These are phyloP conservation scores for Backusella psychrophila DNA, from an alignment of 192 early-diverging fungal species.

Conservation along the genomic window DNA sequence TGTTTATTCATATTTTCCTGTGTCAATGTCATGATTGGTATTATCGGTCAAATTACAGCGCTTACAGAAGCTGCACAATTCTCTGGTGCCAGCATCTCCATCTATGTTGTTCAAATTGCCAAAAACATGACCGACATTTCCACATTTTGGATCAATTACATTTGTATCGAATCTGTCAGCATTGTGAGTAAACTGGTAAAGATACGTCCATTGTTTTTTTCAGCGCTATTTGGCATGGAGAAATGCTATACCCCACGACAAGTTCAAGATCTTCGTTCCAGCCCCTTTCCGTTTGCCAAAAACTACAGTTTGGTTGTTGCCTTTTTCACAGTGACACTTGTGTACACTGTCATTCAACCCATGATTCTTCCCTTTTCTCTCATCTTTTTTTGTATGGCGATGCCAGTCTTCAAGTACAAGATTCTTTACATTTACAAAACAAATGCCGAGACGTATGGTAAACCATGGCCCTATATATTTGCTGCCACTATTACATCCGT, in stretches of 20 bases:
- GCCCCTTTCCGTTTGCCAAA: constrained; percentile 55
- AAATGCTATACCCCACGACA: constrained; percentile 63
- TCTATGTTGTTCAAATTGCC: constrained; percentile 24
- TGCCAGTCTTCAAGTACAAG: constrained; percentile 69
- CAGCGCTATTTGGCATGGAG: constrained; percentile 34
- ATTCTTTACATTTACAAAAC: constrained; percentile 73
- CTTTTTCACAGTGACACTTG: constrained; percentile 65
- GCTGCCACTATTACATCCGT: constrained; percentile 57
- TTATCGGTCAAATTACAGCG: constrained; percentile 24
- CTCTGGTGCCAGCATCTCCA: neutral
- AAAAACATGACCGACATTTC: constrained; percentile 45
- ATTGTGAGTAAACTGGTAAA: constrained; percentile 68
- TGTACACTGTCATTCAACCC: constrained; percentile 71
- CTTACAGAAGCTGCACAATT: neutral
- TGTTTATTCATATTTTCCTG: constrained; percentile 69
- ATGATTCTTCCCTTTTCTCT: constrained; percentile 66
- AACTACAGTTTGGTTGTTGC: constrained; percentile 65
- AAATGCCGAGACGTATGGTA: constrained; percentile 67
- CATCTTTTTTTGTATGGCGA: constrained; percentile 60
- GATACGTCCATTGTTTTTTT: constrained; percentile 48
- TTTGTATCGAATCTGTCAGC: constrained; percentile 61
- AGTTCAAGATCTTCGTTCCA: constrained; percentile 48
- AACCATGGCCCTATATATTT: constrained; percentile 66
- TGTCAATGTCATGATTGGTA: constrained; percentile 28
- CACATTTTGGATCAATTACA: constrained; percentile 75